A percentile compares a stretch with the other conserved stretches of the same genome.
Conservation (phyloP, 805 yeast genomes). For the Yarrowia sp. region DNA sequence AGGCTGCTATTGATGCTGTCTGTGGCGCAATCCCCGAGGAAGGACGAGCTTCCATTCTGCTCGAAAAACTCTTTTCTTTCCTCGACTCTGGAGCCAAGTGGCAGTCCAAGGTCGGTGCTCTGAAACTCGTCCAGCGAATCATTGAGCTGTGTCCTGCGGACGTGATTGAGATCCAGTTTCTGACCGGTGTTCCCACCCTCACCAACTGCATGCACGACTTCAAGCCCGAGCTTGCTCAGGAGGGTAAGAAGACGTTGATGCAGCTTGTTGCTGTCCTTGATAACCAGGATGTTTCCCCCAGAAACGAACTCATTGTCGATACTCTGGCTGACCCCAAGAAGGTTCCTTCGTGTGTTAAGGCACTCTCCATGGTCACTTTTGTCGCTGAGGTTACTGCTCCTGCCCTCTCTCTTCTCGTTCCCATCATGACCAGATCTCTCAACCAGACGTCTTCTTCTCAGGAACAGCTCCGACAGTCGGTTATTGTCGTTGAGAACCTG, state of each 20-base stretch:
- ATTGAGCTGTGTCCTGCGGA: constrained; percentile 81
- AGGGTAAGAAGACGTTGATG: constrained; percentile 68
- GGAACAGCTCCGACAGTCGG: constrained; percentile 95
- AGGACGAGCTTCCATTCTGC: constrained; percentile 68
- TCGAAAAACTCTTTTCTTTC: constrained; percentile 60
- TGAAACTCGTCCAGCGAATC: constrained; percentile 68
- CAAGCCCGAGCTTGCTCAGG: constrained; percentile 91
- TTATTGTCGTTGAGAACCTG: constrained; percentile 90
- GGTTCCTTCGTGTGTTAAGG: constrained; percentile 84
- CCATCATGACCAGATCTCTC: constrained; percentile 85
- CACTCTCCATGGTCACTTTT: constrained; percentile 89
- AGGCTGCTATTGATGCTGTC: constrained; percentile 67
- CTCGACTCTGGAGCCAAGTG: constrained; percentile 84
- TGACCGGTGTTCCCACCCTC: constrained; percentile 74
- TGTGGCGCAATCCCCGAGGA: constrained; percentile 71
- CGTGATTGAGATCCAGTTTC: constrained; percentile 76
- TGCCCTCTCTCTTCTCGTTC: constrained; percentile 83
- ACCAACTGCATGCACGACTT: constrained; percentile 91
- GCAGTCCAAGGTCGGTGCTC: constrained; percentile 83
- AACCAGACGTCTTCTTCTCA: constrained; percentile 86
- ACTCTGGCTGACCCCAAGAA: constrained; percentile 88
- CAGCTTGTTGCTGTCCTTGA: constrained; percentile 79
- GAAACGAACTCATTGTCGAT: constrained; percentile 77
- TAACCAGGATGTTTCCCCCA: constrained; percentile 85
- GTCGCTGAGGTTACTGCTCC: constrained; percentile 99